Evolutionary conservation across 805 yeast species (phyloP).

Genomic region (Wilhelminamyces savonicus): DNA sequence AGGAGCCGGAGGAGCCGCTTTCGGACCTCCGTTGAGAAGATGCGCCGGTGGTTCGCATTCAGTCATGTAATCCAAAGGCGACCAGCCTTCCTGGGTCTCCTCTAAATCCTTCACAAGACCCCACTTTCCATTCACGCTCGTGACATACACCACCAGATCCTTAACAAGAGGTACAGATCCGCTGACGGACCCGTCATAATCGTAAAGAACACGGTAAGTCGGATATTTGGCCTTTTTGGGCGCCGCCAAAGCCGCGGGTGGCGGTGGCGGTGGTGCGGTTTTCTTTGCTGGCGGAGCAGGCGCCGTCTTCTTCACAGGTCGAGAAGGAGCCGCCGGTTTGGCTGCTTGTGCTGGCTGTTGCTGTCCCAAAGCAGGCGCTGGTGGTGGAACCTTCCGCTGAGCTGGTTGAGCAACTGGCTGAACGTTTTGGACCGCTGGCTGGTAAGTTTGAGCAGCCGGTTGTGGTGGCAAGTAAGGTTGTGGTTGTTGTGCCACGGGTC

Average conservation of each 20-base stretch:
- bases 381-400: slow-evolving; percentile 8
- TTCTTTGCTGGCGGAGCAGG: slow-evolving; percentile 59
- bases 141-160: slow-evolving; percentile 69
- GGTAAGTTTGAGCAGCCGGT: slow-evolving; percentile 2
- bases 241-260: slow-evolving; percentile 45
- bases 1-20: slow-evolving; percentile 34
- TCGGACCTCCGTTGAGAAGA: slow-evolving; percentile 13
- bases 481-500: slow-evolving; percentile 6
- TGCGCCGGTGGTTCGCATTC: slow-evolving; percentile 46
- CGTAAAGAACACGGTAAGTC: slow-evolving; percentile 78
- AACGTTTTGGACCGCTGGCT: too few species aligned
- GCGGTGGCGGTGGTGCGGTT: slow-evolving; percentile 31
- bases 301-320: slow-evolving; percentile 32
- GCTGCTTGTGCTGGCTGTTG: slow-evolving; percentile 9
- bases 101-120: slow-evolving; percentile 77
- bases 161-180: slow-evolving; percentile 73
- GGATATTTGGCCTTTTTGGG: slow-evolving; percentile 61
- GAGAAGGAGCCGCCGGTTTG: slow-evolving; percentile 15
- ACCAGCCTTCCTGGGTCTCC: slow-evolving; percentile 89
- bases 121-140: slow-evolving; percentile 86
- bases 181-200: slow-evolving; percentile 79
- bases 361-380: slow-evolving; percentile 4
- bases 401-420: slow-evolving; percentile 3
- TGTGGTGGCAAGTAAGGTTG: slow-evolving; percentile 2
- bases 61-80: slow-evolving; percentile 86